A percentile compares a stretch with the other conserved stretches of the same genome.
phyloP scores from a whole-genome alignment of 768 basidiomycete genomes.

The Suillus brevipes region DNA sequence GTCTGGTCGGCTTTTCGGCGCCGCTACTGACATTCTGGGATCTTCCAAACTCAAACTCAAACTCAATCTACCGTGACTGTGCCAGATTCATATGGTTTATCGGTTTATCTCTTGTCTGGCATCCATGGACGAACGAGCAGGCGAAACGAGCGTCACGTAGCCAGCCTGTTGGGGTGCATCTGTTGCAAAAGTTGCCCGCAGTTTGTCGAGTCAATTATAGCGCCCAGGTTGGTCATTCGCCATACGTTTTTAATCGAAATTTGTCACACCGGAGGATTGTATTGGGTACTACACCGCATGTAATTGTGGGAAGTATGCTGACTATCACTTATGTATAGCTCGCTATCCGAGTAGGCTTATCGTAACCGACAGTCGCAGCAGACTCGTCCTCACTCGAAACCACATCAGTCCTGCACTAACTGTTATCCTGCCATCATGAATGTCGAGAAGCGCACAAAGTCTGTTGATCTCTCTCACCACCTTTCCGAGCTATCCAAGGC shows the following conservation, averaged over 20 bases:
- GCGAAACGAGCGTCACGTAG: not conserved
- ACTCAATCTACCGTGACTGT: not conserved
- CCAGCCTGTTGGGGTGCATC: not conserved
- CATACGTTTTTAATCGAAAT: too few relatives aligned
- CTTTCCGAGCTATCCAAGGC: constrained; percentile 55
- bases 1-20: not conserved
- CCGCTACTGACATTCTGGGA: not conserved
- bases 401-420: not conserved
- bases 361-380: not conserved
- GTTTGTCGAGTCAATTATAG: not conserved
- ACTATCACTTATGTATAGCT: not conserved
- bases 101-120: not conserved
- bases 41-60: not conserved
- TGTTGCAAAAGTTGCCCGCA: not conserved
- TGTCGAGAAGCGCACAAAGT: constrained; percentile 40
- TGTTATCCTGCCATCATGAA: constrained; percentile 19
- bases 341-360: not conserved
- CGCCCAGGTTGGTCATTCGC: not conserved
- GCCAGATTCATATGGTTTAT: not conserved
- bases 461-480: constrained; percentile 73
- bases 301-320: not conserved
- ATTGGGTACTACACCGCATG: not conserved
- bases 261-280: too few relatives aligned
- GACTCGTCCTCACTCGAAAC: not conserved
- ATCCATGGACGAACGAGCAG: not conserved